Evolutionary conservation across 2,329 filamentous ascomycete genomes (phyloP).

Genomic region (Beauveria brongniartii): DNA sequence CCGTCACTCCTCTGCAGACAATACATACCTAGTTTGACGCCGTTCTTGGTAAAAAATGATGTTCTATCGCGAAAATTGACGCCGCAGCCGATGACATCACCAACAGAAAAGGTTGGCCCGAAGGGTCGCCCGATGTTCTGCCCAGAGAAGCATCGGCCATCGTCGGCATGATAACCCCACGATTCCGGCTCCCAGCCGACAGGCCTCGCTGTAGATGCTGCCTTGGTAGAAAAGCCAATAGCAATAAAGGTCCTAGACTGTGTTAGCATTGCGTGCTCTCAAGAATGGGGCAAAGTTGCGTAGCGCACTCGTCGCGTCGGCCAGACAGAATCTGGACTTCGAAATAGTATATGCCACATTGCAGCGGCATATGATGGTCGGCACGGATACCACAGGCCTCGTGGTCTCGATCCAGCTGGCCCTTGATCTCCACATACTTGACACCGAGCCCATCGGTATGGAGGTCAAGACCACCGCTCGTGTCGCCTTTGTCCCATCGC

Average conservation of each 20-base stretch:
- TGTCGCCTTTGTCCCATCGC: slow-evolving; percentile 75
- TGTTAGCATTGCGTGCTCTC: neutral
- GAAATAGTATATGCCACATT: slow-evolving; percentile 93
- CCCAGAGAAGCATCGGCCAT: slow-evolving; percentile 53
- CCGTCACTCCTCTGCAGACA: neutral
- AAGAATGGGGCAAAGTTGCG: neutral
- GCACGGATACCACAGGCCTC: slow-evolving; percentile 79
- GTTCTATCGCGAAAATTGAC: slow-evolving; percentile 56
- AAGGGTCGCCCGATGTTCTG: slow-evolving; percentile 50
- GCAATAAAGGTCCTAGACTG: slow-evolving; percentile 47
- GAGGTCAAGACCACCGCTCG: slow-evolving; percentile 65
- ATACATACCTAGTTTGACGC: slow-evolving; percentile 43
- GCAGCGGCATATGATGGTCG: slow-evolving; percentile 77
- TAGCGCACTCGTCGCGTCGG: slow-evolving; percentile 48
- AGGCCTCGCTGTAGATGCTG: slow-evolving; percentile 44
- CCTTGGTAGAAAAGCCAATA: slow-evolving; percentile 52
- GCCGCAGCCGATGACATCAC: slow-evolving; percentile 56
- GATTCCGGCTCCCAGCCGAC: slow-evolving; percentile 62
- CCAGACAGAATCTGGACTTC: slow-evolving; percentile 53
- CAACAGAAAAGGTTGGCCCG: slow-evolving; percentile 45
- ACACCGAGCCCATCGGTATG: slow-evolving; percentile 66
- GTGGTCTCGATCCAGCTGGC: slow-evolving; percentile 45
- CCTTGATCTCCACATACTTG: slow-evolving; percentile 43
- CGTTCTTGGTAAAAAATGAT: slow-evolving; percentile 64
- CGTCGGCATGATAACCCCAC: slow-evolving; percentile 63